Percentiles rank a stretch among this genome's conserved stretches.
phyloP scores from a whole-genome alignment of 1,139 yeast species.

The Geotrichum fermentans region DNA sequence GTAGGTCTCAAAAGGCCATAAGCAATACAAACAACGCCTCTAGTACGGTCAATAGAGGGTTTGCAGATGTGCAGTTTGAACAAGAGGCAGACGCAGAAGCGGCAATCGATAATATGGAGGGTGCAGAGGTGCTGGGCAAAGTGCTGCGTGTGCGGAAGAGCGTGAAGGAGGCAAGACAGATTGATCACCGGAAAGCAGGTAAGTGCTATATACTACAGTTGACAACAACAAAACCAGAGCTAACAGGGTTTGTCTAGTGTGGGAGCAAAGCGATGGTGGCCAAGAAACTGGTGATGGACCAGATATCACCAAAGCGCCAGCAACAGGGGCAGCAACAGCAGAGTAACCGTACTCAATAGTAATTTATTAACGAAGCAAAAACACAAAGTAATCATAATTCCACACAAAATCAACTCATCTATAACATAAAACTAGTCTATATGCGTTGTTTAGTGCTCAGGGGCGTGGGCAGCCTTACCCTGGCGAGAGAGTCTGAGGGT shows the following conservation, averaged over 20 bases:
- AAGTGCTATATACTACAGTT: too few relatives aligned
- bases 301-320: neutral
- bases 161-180: conserved; percentile 1
- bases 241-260: too few relatives aligned
- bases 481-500: conserved; percentile 31
- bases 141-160: conserved; percentile 28
- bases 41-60: conserved; percentile 20
- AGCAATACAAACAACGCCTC: neutral
- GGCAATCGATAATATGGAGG: conserved; percentile 39
- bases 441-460: conserved; percentile 11
- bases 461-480: conserved; percentile 24
- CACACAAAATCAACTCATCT: neutral
- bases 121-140: conserved; percentile 32
- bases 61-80: conserved; percentile 34
- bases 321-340: too few relatives aligned
- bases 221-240: neutral
- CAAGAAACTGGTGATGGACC: neutral
- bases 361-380: too few relatives aligned
- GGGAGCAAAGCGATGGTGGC: too few relatives aligned
- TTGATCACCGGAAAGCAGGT: neutral
- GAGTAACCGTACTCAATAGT: too few relatives aligned
- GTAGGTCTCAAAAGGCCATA: too few relatives aligned
- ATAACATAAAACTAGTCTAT: neutral
- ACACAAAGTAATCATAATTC: too few relatives aligned
- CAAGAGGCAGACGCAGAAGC: conserved; percentile 35